Evolutionary conservation across 2,329 filamentous ascomycete species (phyloP), one percentile per base, ranked within the genome.

Genomic region (Sclerotinia subarctica): DNA sequence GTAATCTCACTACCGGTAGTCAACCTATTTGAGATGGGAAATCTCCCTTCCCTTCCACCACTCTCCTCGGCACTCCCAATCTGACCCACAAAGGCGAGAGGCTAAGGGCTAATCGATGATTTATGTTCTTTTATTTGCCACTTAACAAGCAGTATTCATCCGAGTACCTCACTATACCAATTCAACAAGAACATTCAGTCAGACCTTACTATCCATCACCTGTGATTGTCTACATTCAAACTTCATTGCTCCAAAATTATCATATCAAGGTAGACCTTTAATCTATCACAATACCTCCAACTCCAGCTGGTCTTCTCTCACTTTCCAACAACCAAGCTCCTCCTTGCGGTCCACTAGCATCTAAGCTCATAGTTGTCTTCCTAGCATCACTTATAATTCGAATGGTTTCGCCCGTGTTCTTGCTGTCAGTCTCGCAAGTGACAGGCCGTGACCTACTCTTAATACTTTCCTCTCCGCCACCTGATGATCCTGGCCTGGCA

Each of bases 381-480:
- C 81, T 83, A 66, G 91, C 82, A 80, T 94, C 88, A 19, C 88
- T 85, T 29, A 93, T 84, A 2, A 97, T 91, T 62, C 89, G 80
- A 1, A 97, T 84, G 51, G 88, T 89, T 80, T 95, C 90, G 0
- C 90, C 92, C 68, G 92, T 82, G 75, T 92, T 95, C 73, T 87
- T 83, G 74, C 90, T 91, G 76, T 97, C 92, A 17, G 91, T 90
- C 80, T 98, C 94, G 75, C 89, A 93, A 3, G 79, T 85, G 73
- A 84, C 80, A 73, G 71, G 76, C 21, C 67, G 54, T 26, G 70
- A 66, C 26, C 73, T 73, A 19, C 69, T 56, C 51, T 68, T 73
- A 59, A 38, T 47, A 51, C 35, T 69, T 59, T 71, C 71, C 35
- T 73, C 70, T 49, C 67, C 72, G 59, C 59, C 67, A 52, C 69